Evolutionary conservation across 2,329 filamentous ascomycete genomes (phyloP), one percentile per base, ranked within the genome.

Genomic region (Sordariomycetes sp.): DNA sequence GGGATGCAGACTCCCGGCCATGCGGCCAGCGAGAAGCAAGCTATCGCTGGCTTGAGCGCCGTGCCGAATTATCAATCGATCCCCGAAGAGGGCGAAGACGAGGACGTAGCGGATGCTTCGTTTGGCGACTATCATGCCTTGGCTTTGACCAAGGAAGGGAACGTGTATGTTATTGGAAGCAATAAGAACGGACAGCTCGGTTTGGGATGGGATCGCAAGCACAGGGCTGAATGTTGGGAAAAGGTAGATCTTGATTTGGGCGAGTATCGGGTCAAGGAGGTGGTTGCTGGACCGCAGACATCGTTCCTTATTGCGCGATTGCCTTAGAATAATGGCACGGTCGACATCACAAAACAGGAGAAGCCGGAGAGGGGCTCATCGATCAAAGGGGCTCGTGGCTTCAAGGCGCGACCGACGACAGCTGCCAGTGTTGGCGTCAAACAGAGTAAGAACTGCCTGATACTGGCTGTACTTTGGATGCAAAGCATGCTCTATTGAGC

Each of bases 141-240:
- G 8, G 68, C 67, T 6, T 48, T 82, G 17, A 70, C 66, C 1
- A 55, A 57, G 0, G 57, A 64, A 3, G 63, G 64, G 1, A 55
- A 57, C 15, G 50, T 82, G 0, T 79, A 67, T 42, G 68, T 70
- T 4, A 58, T 71, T 28, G 79, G 79, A 0, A 57, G 63, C 23
- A 79, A 79, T 38, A 42, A 43, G 2, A 73, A 72, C 44, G 75
- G 76, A 1, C 78, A 82, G 47, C 61, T 81, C 11, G 78, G 76
- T 1, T 38, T 72, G 17, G 47, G 47, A 6, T 32, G 21, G 16
- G 23, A 38, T 14, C 30, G 35, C 14, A 30, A 39, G 23, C n/a
- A 35, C 8, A 37, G 47, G 16, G 40, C 39, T 12, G 40, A 44
- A 23, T 46, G 40, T 10, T 71, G 67, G 66, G 49, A 35, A 4